Base-by-base conservation (phyloP, 805 yeast species). In the Candida golubevii region DNA sequence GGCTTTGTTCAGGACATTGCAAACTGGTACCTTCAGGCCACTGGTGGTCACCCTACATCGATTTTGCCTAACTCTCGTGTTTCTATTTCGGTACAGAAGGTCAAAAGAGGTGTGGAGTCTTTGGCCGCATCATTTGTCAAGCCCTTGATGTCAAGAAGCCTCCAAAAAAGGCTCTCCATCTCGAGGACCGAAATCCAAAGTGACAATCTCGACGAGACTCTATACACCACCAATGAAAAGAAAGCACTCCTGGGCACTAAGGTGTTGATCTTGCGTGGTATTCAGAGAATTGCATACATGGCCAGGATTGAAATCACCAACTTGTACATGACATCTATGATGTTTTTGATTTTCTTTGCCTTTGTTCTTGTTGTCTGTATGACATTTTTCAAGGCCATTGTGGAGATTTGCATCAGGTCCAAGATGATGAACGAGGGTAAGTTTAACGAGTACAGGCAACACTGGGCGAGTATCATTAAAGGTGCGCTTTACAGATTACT, bases 1-100 rank as follows among this genome's bases (percentile, higher is more conserved):
- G 64, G 67, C 11, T 87, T 89, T 58, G 84, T 91, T 79, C 97
- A 90, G 63, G 63, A 72, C 35, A 85, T 88, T 50, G 84, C 93
- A 52, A 79, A 83, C 62, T 91, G 99, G 99, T 91, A 91, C 63
- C 83, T 91, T 41, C 97, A 91, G 67, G 72, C 96, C 7, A 93
- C 99, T 1, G 97, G 97, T 33, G 99, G 99, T 45, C 62, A 75
- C 0, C 81, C 95, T 1, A 83, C 97, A 4, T 86, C 85, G 35
- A 79, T 88, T 32, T 66, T 91, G 35, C 67, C 77, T 7, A 81
- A 88, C 57, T 63, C 74, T 50, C 77, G 81, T 51, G 67, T 89
- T 35, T 88, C 97, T 2, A 78, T 93, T 43, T 83, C 93, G 11
- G 96, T 89, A n/a, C 95, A 87, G 59, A 56, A 55, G 39, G 49